Evolutionary conservation across 306 rosid genomes (phyloP).

Genomic region (Cajanus cajan): DNA sequence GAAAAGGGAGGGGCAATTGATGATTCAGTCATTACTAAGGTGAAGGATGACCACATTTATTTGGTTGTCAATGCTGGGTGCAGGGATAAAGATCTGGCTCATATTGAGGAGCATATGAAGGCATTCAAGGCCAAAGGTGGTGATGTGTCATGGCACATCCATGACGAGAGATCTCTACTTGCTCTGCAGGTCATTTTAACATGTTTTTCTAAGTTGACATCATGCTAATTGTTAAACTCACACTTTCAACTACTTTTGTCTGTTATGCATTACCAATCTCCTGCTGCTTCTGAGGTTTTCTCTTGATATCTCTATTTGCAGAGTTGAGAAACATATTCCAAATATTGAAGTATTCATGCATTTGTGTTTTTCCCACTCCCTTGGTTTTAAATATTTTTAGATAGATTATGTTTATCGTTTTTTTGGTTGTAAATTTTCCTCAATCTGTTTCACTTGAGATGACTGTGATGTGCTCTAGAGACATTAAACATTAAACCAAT

Average conservation of each 20-base stretch:
- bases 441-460: slow-evolving; percentile 11
- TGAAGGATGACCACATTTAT: slow-evolving; percentile 72
- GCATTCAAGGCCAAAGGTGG: slow-evolving; percentile 98
- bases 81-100: slow-evolving; percentile 92
- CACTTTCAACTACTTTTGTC: slow-evolving; percentile 9
- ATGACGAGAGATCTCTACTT: slow-evolving; percentile 91
- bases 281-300: slow-evolving; percentile 16
- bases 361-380: not conserved
- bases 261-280: not conserved
- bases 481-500: not conserved
- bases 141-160: slow-evolving; percentile 93
- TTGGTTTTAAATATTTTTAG: not conserved
- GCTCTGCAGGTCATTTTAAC: slow-evolving; percentile 74
- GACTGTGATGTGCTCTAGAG: slow-evolving; percentile 10
- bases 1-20: slow-evolving; percentile 95
- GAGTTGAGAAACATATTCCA: not conserved
- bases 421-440: not conserved
- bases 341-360: not conserved
- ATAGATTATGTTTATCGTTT: not conserved
- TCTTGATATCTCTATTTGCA: slow-evolving; percentile 1
- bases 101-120: slow-evolving; percentile 91
- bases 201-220: not conserved
- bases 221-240: slow-evolving; percentile 7
- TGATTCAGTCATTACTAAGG: slow-evolving; percentile 92
- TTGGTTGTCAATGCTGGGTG: slow-evolving; percentile 96